Conservation (phyloP, 257 asterid species). For the Cinchona pubescens region DNA sequence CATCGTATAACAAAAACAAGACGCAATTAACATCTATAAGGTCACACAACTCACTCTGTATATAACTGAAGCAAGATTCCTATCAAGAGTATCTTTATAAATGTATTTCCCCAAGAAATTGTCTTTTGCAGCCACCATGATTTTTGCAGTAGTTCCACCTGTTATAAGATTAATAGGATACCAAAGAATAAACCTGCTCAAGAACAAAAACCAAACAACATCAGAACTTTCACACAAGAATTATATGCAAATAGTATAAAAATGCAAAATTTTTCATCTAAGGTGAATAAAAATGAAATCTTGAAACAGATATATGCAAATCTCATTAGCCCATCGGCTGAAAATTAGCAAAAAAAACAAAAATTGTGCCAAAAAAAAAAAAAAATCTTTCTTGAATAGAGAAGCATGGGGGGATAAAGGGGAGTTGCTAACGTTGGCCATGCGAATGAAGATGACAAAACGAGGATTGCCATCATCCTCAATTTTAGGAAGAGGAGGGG, state of each 20-base stretch:
- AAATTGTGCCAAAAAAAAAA: too few relatives aligned
- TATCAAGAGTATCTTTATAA: slow-evolving; percentile 86
- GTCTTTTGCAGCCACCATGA: slow-evolving; percentile 95
- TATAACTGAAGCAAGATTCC: slow-evolving; percentile 90
- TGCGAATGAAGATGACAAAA: slow-evolving; percentile 84
- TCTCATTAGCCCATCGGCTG: not conserved
- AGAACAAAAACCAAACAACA: slow-evolving; percentile 17
- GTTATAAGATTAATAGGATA: slow-evolving; percentile 85
- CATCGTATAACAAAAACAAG: not conserved
- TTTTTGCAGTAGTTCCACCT: slow-evolving; percentile 95
- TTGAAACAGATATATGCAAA: not conserved
- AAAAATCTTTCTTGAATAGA: too few relatives aligned
- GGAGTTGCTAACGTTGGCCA: slow-evolving; percentile 59
- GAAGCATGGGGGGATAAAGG: not conserved
- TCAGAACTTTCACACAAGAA: slow-evolving; percentile 8
- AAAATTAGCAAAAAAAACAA: not conserved
- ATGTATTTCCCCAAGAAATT: slow-evolving; percentile 88
- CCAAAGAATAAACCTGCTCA: slow-evolving; percentile 87
- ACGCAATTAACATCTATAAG: not conserved
- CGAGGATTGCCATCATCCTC: slow-evolving; percentile 98
- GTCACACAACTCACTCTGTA: slow-evolving; percentile 56
- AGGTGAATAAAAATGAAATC: not conserved
- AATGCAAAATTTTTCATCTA: not conserved
- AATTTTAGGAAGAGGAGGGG: slow-evolving; percentile 81
- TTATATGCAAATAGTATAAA: not conserved